Conservation (phyloP, 352 stramenopile species). For the Pythium monospermum region DNA sequence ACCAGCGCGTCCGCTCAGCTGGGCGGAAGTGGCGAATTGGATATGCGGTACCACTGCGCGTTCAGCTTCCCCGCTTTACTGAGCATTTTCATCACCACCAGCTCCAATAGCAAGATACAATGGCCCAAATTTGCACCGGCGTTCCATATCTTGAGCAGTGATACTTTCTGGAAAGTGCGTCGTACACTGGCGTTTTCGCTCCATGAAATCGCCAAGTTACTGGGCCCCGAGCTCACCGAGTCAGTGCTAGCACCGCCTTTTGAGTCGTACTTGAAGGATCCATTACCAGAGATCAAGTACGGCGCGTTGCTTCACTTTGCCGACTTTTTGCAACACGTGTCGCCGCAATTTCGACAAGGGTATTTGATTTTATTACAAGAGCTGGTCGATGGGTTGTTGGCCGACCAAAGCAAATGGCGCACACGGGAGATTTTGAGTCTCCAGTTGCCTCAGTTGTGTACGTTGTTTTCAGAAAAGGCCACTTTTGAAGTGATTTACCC, state of each 20-base stretch:
- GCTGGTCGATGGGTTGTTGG: slow-evolving; percentile 40
- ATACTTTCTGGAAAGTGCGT: slow-evolving; percentile 87
- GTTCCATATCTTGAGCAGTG: slow-evolving; percentile 76
- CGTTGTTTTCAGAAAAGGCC: slow-evolving; percentile 57
- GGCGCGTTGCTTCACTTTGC: slow-evolving; percentile 84
- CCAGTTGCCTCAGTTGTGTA: slow-evolving; percentile 70
- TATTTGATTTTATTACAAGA: slow-evolving; percentile 76
- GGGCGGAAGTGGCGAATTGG: slow-evolving; percentile 68
- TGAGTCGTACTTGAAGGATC: slow-evolving; percentile 77
- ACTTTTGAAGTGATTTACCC: slow-evolving; percentile 78
- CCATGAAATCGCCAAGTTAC: slow-evolving; percentile 81
- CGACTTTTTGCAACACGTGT: slow-evolving; percentile 76
- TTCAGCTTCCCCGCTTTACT: slow-evolving; percentile 90
- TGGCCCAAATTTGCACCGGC: slow-evolving; percentile 77
- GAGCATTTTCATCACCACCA: slow-evolving; percentile 56
- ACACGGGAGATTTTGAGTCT: slow-evolving; percentile 69
- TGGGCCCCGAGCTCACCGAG: slow-evolving; percentile 79
- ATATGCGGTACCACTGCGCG: slow-evolving; percentile 91
- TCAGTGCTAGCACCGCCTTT: slow-evolving; percentile 76
- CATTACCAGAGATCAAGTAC: slow-evolving; percentile 68
- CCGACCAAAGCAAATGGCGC: slow-evolving; percentile 82
- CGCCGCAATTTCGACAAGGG: slow-evolving; percentile 60
- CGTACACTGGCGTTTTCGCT: slow-evolving; percentile 91
- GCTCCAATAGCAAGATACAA: too few species aligned
- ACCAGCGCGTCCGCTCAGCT: slow-evolving; percentile 49